Conservation (phyloP, 305 asterid species). For the Solanum hybrid region DNA sequence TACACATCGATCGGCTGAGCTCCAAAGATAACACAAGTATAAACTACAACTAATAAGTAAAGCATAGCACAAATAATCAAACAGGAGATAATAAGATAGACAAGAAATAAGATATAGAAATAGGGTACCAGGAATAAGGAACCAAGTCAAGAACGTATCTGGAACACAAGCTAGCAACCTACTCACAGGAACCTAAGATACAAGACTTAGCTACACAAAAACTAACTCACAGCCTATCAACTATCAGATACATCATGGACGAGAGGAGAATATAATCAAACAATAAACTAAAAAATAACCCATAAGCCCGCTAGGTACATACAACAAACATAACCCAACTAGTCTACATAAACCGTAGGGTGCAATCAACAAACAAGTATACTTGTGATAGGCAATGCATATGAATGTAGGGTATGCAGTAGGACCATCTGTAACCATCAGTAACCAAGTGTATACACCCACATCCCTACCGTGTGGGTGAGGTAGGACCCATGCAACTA, state of each 20-base stretch:
- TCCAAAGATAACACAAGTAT: not conserved
- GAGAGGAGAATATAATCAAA: too few species aligned
- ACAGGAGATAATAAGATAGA: not conserved
- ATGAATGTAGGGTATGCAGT: not conserved
- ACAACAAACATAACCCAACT: not conserved
- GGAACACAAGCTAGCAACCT: not conserved
- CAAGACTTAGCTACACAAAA: too few species aligned
- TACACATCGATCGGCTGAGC: not conserved
- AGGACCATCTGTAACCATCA: not conserved
- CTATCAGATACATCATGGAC: not conserved
- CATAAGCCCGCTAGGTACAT: not conserved
- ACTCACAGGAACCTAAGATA: not conserved
- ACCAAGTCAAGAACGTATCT: not conserved
- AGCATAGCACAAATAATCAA: not conserved
- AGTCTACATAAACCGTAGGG: not conserved
- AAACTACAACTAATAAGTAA: not conserved
- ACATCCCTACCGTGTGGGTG: too few species aligned
- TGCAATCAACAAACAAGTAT: not conserved
- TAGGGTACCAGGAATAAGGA: not conserved
- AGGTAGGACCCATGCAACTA: too few species aligned
- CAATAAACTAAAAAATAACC: not conserved
- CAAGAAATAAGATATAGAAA: not conserved
- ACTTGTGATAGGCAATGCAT: not conserved
- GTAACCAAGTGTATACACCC: not conserved
- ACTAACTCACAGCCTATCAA: not conserved